phyloP scores from a whole-genome alignment of 1,284 basidiomycete genomes.

The Peniophora sp. region DNA sequence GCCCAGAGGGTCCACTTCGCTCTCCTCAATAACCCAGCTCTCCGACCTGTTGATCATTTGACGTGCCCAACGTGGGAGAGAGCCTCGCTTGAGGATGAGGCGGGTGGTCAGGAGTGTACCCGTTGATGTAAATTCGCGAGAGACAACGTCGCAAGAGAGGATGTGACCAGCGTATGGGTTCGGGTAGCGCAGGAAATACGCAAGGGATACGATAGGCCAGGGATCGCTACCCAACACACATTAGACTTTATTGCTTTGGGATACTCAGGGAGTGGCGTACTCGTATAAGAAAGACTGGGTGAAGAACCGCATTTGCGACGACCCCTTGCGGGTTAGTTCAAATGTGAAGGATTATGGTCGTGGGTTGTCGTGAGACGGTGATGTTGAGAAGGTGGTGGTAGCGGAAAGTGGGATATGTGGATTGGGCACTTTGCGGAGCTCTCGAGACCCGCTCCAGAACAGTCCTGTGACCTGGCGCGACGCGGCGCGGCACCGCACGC shows the following conservation, averaged over 20 bases:
- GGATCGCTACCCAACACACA: constrained; percentile 54
- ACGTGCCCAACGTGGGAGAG: constrained; percentile 87
- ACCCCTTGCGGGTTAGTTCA: constrained; percentile 18
- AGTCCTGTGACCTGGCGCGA: too few relatives aligned
- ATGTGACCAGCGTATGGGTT: constrained; percentile 95
- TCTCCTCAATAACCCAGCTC: constrained; percentile 88
- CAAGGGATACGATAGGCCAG: constrained; percentile 87
- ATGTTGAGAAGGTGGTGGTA: neutral
- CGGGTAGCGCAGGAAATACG: constrained; percentile 94
- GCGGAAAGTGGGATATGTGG: neutral
- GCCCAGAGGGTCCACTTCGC: constrained; percentile 76
- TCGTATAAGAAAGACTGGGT: constrained; percentile 76
- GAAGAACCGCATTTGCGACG: constrained; percentile 68
- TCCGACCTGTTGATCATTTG: constrained; percentile 70
- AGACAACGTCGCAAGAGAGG: constrained; percentile 90
- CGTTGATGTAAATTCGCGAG: constrained; percentile 61
- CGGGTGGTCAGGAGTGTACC: constrained; percentile 84
- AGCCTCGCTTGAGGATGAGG: constrained; percentile 87
- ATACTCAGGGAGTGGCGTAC: constrained; percentile 32
- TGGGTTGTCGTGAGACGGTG: neutral
- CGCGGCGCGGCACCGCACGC: too few relatives aligned
- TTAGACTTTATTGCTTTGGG: constrained; percentile 1
- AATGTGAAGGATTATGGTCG: neutral
- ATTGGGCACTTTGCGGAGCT: neutral
- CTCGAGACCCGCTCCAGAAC: too few relatives aligned